phyloP scores from a whole-genome alignment of 208 protist species.

The Trypanosoma caninum region DNA sequence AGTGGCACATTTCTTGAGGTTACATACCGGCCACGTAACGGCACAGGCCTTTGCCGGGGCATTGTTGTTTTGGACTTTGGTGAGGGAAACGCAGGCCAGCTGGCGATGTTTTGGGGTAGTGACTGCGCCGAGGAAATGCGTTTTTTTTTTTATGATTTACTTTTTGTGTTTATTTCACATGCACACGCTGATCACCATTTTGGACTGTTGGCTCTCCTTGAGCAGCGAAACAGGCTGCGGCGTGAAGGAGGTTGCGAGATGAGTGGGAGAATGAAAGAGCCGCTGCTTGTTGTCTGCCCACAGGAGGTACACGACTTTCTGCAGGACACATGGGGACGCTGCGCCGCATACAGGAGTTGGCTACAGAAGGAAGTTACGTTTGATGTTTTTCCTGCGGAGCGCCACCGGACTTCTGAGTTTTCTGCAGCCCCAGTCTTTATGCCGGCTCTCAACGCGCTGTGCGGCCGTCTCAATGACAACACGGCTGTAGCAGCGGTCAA shows the following conservation, averaged over 20 bases:
- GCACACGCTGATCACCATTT: slow-evolving; percentile 89
- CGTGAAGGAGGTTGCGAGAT: not conserved
- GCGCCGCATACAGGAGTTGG: slow-evolving; percentile 36
- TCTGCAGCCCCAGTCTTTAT: slow-evolving; percentile 20
- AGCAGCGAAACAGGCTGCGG: slow-evolving; percentile 36
- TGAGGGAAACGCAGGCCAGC: slow-evolving; percentile 74
- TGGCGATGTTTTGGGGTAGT: slow-evolving; percentile 36
- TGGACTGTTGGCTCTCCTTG: slow-evolving; percentile 65
- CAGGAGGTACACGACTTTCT: slow-evolving; percentile 71
- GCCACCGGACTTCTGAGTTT: not conserved
- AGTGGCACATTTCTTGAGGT: slow-evolving; percentile 74
- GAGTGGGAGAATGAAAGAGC: not conserved
- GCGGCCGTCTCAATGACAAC: not conserved
- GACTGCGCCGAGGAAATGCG: slow-evolving; percentile 19
- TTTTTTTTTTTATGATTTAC: slow-evolving; percentile 44
- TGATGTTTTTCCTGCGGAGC: slow-evolving; percentile 45
- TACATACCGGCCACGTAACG: not conserved
- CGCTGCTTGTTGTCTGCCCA: slow-evolving; percentile 68
- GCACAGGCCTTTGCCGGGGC: slow-evolving; percentile 14
- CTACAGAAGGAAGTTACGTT: slow-evolving; percentile 56
- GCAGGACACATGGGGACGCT: slow-evolving; percentile 42
- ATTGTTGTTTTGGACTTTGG: slow-evolving; percentile 84
- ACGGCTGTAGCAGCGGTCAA: not conserved
- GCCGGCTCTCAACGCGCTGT: slow-evolving; percentile 10
- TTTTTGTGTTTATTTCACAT: slow-evolving; percentile 87